Conservation (phyloP, 495 filamentous ascomycete species). For the Tuber brumale region DNA sequence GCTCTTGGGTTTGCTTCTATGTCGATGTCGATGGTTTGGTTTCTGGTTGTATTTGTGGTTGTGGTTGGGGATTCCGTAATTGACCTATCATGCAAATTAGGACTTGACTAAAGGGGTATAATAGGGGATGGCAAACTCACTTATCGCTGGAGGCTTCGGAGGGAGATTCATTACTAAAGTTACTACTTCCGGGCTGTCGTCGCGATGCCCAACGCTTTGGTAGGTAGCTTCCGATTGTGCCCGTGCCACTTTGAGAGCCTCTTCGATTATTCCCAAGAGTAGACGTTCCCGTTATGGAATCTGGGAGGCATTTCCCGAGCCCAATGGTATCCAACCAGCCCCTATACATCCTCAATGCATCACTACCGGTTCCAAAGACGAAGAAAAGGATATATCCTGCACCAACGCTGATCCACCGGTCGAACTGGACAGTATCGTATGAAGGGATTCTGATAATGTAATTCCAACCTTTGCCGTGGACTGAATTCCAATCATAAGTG, state of each 20-base stretch:
- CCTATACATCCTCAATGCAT: constrained; percentile 69
- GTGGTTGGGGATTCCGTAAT: background rate
- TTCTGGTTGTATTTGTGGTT: background rate
- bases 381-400: constrained; percentile 58
- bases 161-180: background rate
- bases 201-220: constrained; percentile 37
- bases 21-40: background rate
- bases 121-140: background rate
- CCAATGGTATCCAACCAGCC: constrained; percentile 49
- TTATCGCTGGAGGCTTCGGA: background rate
- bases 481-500: constrained; percentile 51
- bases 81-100: background rate
- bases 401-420: constrained; percentile 62
- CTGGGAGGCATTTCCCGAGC: constrained; percentile 47
- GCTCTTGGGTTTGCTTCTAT: background rate
- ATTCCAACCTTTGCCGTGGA: constrained; percentile 56
- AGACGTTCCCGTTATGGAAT: constrained; percentile 39
- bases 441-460: constrained; percentile 58
- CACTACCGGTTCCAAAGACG: constrained; percentile 75
- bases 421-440: constrained; percentile 51
- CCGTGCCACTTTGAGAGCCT: constrained; percentile 9
- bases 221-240: constrained; percentile 10
- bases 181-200: constrained; percentile 26
- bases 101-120: background rate
- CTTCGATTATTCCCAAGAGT: constrained; percentile 15